phyloP scores from a whole-genome alignment of 2,329 filamentous ascomycete species.

The Epichloe gansuensis region DNA sequence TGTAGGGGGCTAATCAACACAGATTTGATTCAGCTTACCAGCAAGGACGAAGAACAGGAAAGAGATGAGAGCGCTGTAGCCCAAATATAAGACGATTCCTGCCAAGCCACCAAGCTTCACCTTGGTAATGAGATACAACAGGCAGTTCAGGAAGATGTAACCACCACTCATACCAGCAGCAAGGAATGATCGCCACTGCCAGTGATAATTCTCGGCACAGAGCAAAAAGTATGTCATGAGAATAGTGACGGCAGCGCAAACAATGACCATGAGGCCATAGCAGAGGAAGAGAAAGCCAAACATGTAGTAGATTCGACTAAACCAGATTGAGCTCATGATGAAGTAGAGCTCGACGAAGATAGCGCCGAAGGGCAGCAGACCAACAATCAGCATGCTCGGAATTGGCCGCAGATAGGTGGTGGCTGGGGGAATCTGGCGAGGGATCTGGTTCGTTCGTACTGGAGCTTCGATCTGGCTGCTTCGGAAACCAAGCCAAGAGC shows the following conservation, averaged over 20 bases:
- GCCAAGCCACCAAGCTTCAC: slow-evolving; percentile 74
- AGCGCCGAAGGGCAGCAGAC: slow-evolving; percentile 84
- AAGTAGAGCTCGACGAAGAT: slow-evolving; percentile 99
- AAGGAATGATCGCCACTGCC: slow-evolving; percentile 94
- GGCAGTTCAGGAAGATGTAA: slow-evolving; percentile 84
- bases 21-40: slow-evolving; percentile 43
- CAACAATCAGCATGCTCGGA: slow-evolving; percentile 83
- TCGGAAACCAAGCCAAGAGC: slow-evolving; percentile 89
- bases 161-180: slow-evolving; percentile 80
- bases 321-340: slow-evolving; percentile 99
- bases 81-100: slow-evolving; percentile 81
- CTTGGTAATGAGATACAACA: slow-evolving; percentile 84
- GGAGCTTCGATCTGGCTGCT: slow-evolving; percentile 59
- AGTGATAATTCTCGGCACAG: slow-evolving; percentile 94
- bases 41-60: slow-evolving; percentile 89
- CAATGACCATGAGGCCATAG: slow-evolving; percentile 95
- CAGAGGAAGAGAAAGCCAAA: slow-evolving; percentile 98
- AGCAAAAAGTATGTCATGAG: slow-evolving; percentile 93
- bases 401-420: slow-evolving; percentile 73
- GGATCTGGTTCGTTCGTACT: slow-evolving; percentile 94
- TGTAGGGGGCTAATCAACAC: slow-evolving; percentile 9
- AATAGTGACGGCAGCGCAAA: slow-evolving; percentile 81
- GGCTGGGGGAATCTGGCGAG: slow-evolving; percentile 81
- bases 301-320: slow-evolving; percentile 99
- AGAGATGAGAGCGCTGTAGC: slow-evolving; percentile 80